These are phyloP conservation scores for Intubia oerlemansii DNA, from an alignment of 2,329 filamentous ascomycete genomes.

Conservation along the genomic window DNA sequence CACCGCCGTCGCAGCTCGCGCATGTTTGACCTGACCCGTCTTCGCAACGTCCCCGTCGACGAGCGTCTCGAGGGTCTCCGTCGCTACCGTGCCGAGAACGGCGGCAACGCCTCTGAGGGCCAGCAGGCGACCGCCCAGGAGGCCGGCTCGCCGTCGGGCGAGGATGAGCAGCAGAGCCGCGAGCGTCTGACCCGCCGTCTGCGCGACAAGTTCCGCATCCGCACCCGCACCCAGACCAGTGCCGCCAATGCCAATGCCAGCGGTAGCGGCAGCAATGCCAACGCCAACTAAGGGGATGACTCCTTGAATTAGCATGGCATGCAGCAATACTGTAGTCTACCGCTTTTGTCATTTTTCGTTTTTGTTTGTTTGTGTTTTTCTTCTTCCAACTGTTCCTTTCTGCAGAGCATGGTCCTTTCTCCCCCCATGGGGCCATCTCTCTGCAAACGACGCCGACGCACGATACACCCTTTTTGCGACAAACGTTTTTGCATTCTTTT, in stretches of 20 bases:
- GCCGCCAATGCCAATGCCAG: too few relatives aligned
- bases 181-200: conserved; percentile 25
- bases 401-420: too few relatives aligned
- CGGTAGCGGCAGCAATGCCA: conserved; percentile 1
- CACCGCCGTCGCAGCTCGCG: conserved; percentile 22
- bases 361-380: not conserved
- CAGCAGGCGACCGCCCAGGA: not conserved
- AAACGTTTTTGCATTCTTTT: too few relatives aligned
- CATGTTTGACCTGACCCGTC: conserved; percentile 31
- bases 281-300: not conserved
- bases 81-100: conserved; percentile 20
- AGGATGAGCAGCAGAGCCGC: conserved; percentile 16
- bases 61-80: conserved; percentile 40
- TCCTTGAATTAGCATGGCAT: not conserved
- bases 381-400: too few relatives aligned
- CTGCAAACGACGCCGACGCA: too few relatives aligned
- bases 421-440: too few relatives aligned
- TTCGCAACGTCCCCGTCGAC: conserved; percentile 36
- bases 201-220: conserved; percentile 30
- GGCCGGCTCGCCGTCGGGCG: conserved; percentile 9
- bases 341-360: too few relatives aligned
- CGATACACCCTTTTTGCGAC: too few relatives aligned
- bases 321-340: too few relatives aligned
- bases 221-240: conserved; percentile 21
- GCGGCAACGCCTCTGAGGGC: conserved; percentile 9